Percentiles rank a stretch among this genome's conserved stretches.
These are phyloP conservation scores for Glonium stellatum DNA, from an alignment of 495 filamentous ascomycete genomes.

Conservation along the genomic window DNA sequence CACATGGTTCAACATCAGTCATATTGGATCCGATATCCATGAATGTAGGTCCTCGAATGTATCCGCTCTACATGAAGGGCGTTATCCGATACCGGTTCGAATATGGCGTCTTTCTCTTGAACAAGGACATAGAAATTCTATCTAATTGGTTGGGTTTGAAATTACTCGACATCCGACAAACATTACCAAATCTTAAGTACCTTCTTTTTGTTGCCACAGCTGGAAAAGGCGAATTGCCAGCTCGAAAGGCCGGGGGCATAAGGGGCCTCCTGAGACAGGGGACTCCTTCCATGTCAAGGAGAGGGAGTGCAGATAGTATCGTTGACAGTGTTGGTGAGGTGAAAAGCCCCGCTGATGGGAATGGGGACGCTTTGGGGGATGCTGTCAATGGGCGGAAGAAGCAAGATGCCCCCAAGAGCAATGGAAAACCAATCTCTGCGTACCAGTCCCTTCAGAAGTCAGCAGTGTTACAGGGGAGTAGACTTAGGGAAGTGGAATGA, in stretches of 20 bases:
- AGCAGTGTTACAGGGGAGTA: conserved; percentile 9
- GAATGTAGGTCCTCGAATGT: conserved; percentile 28
- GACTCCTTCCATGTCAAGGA: conserved; percentile 10
- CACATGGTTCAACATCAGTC: conserved; percentile 63
- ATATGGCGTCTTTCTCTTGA: conserved; percentile 88
- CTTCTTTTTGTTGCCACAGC: conserved; percentile 80
- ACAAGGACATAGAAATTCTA: conserved; percentile 86
- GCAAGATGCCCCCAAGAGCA: conserved; percentile 1
- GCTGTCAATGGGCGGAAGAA: not conserved
- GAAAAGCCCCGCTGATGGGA: conserved; percentile 3
- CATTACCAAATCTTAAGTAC: conserved; percentile 87
- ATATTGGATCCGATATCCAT: conserved; percentile 75
- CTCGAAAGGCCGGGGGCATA: conserved; percentile 69
- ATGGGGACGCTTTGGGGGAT: conserved; percentile 5
- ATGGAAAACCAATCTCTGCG: conserved; percentile 4
- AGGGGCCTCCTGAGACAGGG: conserved; percentile 50
- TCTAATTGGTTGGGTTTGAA: conserved; percentile 65
- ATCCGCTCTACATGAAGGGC: conserved; percentile 69
- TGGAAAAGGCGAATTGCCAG: conserved; percentile 67
- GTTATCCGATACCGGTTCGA: conserved; percentile 81
- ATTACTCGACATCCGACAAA: conserved; percentile 81
- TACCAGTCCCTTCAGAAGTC: conserved; percentile 17
- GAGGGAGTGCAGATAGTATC: conserved; percentile 23
- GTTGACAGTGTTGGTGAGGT: conserved; percentile 12
- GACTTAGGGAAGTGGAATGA: conserved; percentile 20